A percentile compares a stretch with the other conserved stretches of the same genome.
Conservation (phyloP, 495 filamentous ascomycete genomes). For the Penicillium herquei region DNA sequence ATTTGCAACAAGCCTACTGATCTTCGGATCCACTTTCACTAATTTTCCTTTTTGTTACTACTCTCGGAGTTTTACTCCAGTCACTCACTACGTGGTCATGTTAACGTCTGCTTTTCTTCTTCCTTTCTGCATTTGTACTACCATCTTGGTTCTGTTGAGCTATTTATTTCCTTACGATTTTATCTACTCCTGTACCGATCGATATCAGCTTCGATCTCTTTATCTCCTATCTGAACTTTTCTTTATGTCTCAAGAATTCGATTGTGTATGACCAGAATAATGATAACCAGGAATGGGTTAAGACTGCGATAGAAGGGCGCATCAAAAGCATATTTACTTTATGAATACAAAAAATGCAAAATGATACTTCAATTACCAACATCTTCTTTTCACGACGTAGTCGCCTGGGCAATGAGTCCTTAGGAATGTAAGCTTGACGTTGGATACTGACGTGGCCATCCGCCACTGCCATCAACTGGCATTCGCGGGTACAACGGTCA, state of each 20-base stretch:
- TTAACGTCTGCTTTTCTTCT: not conserved
- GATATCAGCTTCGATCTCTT: not conserved
- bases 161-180: not conserved
- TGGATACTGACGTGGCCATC: too few relatives aligned
- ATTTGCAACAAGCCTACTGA: not conserved
- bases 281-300: constrained; percentile 9
- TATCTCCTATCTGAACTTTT: not conserved
- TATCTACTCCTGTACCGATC: not conserved
- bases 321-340: constrained; percentile 11
- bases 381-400: not conserved
- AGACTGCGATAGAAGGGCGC: constrained; percentile 1
- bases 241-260: not conserved
- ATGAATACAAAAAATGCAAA: constrained; percentile 10
- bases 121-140: not conserved
- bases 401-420: not conserved
- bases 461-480: too few relatives aligned
- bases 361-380: constrained; percentile 4
- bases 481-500: too few relatives aligned
- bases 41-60: constrained; percentile 7
- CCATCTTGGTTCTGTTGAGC: not conserved
- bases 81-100: not conserved
- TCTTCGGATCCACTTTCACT: constrained; percentile 13
- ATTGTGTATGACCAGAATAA: constrained; percentile 10
- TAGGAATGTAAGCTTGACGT: not conserved
- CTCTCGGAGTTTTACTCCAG: not conserved